These are phyloP conservation scores for Gillenia trifoliata DNA, from an alignment of 306 rosid species.

Conservation along the genomic window DNA sequence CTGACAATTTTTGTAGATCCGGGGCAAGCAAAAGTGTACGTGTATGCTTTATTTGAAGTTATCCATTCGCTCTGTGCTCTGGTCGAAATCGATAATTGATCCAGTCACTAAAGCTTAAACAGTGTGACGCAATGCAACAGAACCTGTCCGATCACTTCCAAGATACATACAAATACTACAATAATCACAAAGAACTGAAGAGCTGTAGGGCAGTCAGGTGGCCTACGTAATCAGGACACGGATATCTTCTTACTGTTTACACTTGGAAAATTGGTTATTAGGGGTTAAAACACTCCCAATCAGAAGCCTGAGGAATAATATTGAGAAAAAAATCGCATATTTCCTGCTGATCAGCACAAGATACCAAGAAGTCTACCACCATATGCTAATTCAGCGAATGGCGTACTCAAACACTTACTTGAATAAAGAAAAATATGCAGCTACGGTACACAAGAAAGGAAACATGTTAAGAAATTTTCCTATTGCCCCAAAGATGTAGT, in stretches of 20 bases:
- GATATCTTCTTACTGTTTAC: not conserved
- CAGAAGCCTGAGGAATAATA: not conserved
- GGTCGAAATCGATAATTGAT: too few relatives aligned
- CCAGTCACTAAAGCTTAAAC: too few relatives aligned
- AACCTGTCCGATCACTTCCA: not conserved
- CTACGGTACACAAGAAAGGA: not conserved
- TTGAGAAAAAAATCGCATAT: not conserved
- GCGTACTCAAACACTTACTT: not conserved
- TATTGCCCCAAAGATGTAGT: too few relatives aligned
- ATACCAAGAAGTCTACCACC: not conserved
- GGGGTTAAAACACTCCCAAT: not conserved
- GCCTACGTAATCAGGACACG: not conserved
- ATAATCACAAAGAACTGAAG: slow-evolving; percentile 1
- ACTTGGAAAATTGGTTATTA: not conserved
- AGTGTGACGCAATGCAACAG: not conserved
- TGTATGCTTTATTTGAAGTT: not conserved
- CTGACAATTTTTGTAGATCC: not conserved
- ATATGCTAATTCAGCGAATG: not conserved
- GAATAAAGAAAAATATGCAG: not conserved
- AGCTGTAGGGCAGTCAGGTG: not conserved
- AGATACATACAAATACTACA: not conserved
- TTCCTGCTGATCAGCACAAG: not conserved
- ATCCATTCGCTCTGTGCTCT: not conserved
- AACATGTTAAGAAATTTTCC: too few relatives aligned
- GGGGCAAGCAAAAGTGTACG: not conserved